phyloP scores from a whole-genome alignment of 179 eudicot species.

The Patellifolia procumbens region DNA sequence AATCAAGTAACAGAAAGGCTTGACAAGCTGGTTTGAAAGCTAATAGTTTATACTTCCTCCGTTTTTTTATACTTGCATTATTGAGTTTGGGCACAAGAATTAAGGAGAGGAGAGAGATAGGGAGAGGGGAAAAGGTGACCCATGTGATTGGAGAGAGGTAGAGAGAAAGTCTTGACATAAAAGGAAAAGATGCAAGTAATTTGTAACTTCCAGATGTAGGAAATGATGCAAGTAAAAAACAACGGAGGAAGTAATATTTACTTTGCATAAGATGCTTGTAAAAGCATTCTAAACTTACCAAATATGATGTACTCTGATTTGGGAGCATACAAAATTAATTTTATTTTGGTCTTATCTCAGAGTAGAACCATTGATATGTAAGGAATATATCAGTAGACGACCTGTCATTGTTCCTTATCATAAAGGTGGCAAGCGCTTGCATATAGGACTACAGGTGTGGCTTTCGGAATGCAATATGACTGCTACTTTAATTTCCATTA shows the following conservation, averaged over 20 bases:
- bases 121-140: too few species aligned
- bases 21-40: not conserved
- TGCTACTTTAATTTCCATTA: not conserved
- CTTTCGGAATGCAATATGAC: not conserved
- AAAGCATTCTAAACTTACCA: not conserved
- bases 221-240: too few species aligned
- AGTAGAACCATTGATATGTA: constrained; percentile 86
- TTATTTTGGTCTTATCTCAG: constrained; percentile 44
- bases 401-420: constrained; percentile 96
- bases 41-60: too few species aligned
- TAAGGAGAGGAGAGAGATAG: too few species aligned
- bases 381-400: constrained; percentile 66
- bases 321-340: constrained; percentile 3
- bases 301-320: not conserved
- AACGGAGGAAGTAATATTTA: too few species aligned
- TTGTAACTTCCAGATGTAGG: too few species aligned
- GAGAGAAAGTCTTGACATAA: too few species aligned
- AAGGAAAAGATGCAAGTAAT: too few species aligned
- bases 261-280: not conserved
- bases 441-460: constrained; percentile 82
- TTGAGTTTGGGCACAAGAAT: too few species aligned
- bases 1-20: not conserved
- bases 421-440: constrained; percentile 91
- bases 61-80: too few species aligned
- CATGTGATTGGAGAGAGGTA: too few species aligned